Evolutionary conservation across 1,284 basidiomycete genomes (phyloP), one percentile per base, ranked within the genome.

Genomic region (Tausonia pullulans): DNA sequence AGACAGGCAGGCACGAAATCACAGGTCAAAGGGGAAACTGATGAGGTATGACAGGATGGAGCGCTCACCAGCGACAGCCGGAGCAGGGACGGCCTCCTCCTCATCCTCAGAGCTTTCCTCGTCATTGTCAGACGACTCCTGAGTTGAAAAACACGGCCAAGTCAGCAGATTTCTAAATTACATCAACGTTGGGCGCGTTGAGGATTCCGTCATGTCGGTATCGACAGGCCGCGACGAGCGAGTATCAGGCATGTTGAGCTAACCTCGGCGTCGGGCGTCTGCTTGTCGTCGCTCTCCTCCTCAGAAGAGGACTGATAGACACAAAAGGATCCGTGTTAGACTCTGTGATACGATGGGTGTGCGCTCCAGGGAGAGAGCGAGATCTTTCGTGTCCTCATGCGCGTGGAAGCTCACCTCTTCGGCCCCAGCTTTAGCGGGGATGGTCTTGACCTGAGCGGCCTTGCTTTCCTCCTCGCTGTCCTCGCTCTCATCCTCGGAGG

Each of bases 391-490:
- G 27, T 27, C 27, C 27, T 27, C 27, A 27, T 27, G 27, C 27
- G 0, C 16, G 5, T 10, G n/a, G 40, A 39, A 16, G 43, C 60
- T 61, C 45, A 58, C 63, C 45, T 61, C 56, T 50, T 65, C 58
- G 49, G 64, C 58, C 44, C 57, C 62, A 56, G 61, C 56, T 60
- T 68, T 69, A 45, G 60, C 62, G 27, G 65, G 45, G 27, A 65
- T 70, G 39, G 65, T 65, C 67, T 73, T 75, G 6, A 67, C 67
- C 63, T 67, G 66, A 13, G 53, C 57, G 11, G 65, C 52, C 56
- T 70, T 69, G 49, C 70, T 67, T 69, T 72, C 71, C 56, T 64
- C 65, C 61, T 68, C 68, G 13, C 66, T 62, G 3, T 49, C 49
- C 41, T 69, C 68, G 45, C 69, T 64, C 68, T 71, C 70, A 48